Base-by-base conservation (phyloP, 345 rosid species). In the Citrus unshiu region DNA sequence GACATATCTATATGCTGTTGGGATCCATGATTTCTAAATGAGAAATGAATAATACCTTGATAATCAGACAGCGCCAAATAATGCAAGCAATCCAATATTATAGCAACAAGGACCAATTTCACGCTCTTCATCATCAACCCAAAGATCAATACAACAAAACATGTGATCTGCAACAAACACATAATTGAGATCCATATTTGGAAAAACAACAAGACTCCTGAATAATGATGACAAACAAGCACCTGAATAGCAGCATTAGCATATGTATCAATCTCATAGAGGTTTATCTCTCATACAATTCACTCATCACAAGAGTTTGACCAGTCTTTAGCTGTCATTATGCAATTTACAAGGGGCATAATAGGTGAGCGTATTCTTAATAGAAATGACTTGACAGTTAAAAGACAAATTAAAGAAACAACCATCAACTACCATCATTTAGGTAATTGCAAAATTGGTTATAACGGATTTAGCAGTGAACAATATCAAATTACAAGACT, bases 41-140 rank as follows among this genome's bases (percentile, higher is more conserved):
- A 67, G 39, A 60, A 74, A 56, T 75, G 39, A 34, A 62, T 35
- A 12, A 18, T 88, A 95, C 99, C 99, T 95, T 95, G 99, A 27
- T 51, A 81, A 87, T 95, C 93, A 43, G 95, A 89, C 25, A 80
- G 76, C 30, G 82, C 95, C 77, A 81, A 78, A 37, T 93, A 78
- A 68, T 75, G 86, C 79, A 92, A 87, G 78, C 81, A 86, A 74
- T 87, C 75, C 78, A 93, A 80, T 29, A 87, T 27, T 77, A 91
- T 67, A 35, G 84, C 80, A 73, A 80, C 71, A n/a, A 90, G 59
- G 83, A 88, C 43, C 76, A 85, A 29, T 73, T 85, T 87, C 97
- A 96, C 92, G 90, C 81, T 83, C 78, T 69, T 56, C 73, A 70
- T 73, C 81, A 85, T 76, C 87, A 85, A 80, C 77, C 82, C 74